Evolutionary conservation across 805 yeast species (phyloP), one percentile per base, ranked within the genome.

Genomic region (Candida cerambycidarum): DNA sequence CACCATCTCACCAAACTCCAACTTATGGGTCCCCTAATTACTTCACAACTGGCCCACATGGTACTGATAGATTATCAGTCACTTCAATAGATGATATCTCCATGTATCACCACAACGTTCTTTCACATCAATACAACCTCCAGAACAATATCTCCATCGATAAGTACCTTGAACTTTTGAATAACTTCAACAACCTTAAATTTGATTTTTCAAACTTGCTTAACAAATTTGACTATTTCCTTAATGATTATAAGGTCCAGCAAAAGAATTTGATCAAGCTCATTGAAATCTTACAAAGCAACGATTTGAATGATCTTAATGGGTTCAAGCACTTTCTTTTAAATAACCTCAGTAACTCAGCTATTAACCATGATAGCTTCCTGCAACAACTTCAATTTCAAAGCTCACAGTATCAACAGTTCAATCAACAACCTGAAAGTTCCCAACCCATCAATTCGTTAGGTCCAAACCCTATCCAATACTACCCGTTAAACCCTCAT

Each of bases 151-250:
- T 45, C 12, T 32, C 52, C 34, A 41, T 48, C 14, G 52, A 48
- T 28, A 48, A 44, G 27, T 46, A 48, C 28, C 29, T 48, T n/a
- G 50, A 46, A 32, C 37, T 49, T 5, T 38, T 49, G 17, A 44
- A 46, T 19, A 49, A 46, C 39, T 49, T 44, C 41, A 49, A 46
- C 33, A 41, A 46, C 29, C 15, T 49, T 24, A 49, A 49, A 35
- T 49, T 44, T 27, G 50, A 46, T 15, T 37, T 49, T 12, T 39
- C 45, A 5, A 49, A 46, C 27, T 41, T 49, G 10, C 32, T 44
- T 7, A 49, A 49, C 37, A 49, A 46, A 32, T 49, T 49, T 35
- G 53, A 49, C 31, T 49, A 49, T 27, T 49, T 49, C 28, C 33
- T 49, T 2, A 44, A 46, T 24, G 50, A 46, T 17, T 49, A 49